Base-by-base conservation (phyloP, 139 green algal species). In the Nannochloris sp. region DNA sequence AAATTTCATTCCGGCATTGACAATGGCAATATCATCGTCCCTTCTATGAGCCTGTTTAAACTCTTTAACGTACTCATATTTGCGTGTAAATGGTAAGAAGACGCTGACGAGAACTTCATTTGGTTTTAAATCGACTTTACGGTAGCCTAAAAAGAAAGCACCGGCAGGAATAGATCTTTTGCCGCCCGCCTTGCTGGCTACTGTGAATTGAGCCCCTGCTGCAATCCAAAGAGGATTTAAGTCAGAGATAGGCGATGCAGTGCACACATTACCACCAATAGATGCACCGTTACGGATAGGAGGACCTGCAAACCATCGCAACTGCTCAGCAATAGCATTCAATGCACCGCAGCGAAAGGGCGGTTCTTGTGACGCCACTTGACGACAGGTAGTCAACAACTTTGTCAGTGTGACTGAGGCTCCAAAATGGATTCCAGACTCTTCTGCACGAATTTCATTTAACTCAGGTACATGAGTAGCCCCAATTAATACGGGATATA, bases 21-120 rank as follows among this genome's bases (percentile, higher is more conserved):
- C 92, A 61, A 98, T 97, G 14, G 92, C 93, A 54, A 98, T 98
- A 83, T 98, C 92, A 65, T 98, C 93, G 57, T 98, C 92, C 1
- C 90, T 68, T 1, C 92, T 71, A 58, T 93, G 91, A 2, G 84
- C 76, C 78, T 97, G 92, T 78, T 98, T 98, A 81, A 93, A 98
- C 70, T 96, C 90, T 54, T 84, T 81, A 6, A 96, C 81, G 64
- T 92, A 97, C 84, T 97, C 92, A 23, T 83, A 67, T 24, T 54
- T 54, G 4, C 53, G 51, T 1, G 84, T 94, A 78, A 82, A 88
- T 37, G 84, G 89, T 27, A 96, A 67, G 44, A 76, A 66, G 29
- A 98, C 77, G 23, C 57, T 35, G 46, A 75, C 37, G 39, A 97
- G 78, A 13, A 97, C 56, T 75, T 98, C 93, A 15, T 85, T 65